Evolutionary conservation across 371 early-diverging fungal genomes (phyloP).

Genomic region (Thermomucor indicae-seudaticae): DNA sequence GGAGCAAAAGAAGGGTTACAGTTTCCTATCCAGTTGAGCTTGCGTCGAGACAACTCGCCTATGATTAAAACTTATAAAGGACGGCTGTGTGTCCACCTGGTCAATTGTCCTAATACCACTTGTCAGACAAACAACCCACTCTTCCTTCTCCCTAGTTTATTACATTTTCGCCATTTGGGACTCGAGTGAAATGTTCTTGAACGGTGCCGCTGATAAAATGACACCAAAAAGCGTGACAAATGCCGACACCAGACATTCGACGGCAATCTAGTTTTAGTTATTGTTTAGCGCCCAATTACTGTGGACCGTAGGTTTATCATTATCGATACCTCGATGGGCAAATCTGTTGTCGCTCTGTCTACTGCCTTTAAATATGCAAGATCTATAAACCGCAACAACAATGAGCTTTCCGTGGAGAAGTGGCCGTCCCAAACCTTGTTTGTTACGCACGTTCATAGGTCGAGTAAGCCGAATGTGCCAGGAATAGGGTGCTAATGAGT

Average conservation of each 20-base stretch:
- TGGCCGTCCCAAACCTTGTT: too few species aligned
- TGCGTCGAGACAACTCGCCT: constrained; percentile 37
- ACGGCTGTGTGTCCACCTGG: constrained; percentile 59
- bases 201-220: constrained; percentile 49
- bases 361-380: constrained; percentile 65
- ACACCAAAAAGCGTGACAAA: constrained; percentile 36
- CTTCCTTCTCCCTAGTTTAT: background rate
- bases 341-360: constrained; percentile 42
- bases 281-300: background rate
- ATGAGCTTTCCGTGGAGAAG: too few species aligned
- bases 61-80: constrained; percentile 63
- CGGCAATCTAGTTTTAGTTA: constrained; percentile 24
- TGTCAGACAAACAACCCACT: background rate
- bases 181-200: constrained; percentile 60
- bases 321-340: constrained; percentile 59
- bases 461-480: constrained; percentile 65
- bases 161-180: constrained; percentile 64
- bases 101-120: constrained; percentile 51
- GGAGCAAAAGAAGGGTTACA: too few species aligned
- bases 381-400: constrained; percentile 49
- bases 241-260: constrained; percentile 37
- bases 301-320: background rate
- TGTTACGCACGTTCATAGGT: constrained; percentile 63
- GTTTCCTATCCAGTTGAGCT: constrained; percentile 27
- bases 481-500: constrained; percentile 47